Evolutionary conservation across 2,329 filamentous ascomycete species (phyloP).

Genomic region (Ophiognomonia clavigignenti-juglandacearum): DNA sequence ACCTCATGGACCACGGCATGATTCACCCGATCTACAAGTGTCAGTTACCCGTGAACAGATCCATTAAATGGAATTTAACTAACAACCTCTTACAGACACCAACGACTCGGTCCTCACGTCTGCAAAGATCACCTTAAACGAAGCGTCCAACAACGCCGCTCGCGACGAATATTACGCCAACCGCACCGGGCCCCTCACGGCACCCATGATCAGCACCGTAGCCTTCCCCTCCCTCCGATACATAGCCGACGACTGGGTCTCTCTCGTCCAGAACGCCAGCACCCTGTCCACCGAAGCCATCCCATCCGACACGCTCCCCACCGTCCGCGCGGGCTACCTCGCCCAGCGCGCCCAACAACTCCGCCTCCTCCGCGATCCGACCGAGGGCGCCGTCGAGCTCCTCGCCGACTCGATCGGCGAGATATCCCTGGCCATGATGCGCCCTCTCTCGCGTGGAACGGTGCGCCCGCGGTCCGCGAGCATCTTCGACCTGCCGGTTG

Average conservation of each 20-base stretch:
- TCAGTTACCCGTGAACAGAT: slow-evolving; percentile 7
- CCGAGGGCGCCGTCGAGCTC: slow-evolving; percentile 24
- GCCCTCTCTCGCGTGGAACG: slow-evolving; percentile 33
- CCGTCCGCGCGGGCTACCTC: slow-evolving; percentile 19
- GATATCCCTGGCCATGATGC: slow-evolving; percentile 19
- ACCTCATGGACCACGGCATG: slow-evolving; percentile 31
- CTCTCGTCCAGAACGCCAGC: slow-evolving; percentile 14
- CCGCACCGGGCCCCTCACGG: slow-evolving; percentile 21
- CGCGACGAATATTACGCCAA: slow-evolving; percentile 19
- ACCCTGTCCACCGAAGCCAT: slow-evolving; percentile 6
- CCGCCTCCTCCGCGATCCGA: slow-evolving; percentile 31
- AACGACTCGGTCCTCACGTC: slow-evolving; percentile 17
- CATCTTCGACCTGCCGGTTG: slow-evolving; percentile 40
- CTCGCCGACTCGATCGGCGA: slow-evolving; percentile 22
- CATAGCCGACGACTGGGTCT: slow-evolving; percentile 15
- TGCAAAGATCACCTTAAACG: slow-evolving; percentile 13
- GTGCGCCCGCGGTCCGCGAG: slow-evolving; percentile 45
- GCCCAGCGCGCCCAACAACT: slow-evolving; percentile 23
- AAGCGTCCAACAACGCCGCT: slow-evolving; percentile 11
- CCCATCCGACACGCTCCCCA: slow-evolving; percentile 10
- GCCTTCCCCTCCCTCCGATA: slow-evolving; percentile 20
- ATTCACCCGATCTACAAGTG: slow-evolving; percentile 29
- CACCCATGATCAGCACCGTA: slow-evolving; percentile 21
- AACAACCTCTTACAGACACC: slow-evolving; percentile 14
- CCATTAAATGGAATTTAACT: background rate